These are phyloP conservation scores for Citrus mangshanensis DNA, from an alignment of 345 rosid species.

Conservation along the genomic window DNA sequence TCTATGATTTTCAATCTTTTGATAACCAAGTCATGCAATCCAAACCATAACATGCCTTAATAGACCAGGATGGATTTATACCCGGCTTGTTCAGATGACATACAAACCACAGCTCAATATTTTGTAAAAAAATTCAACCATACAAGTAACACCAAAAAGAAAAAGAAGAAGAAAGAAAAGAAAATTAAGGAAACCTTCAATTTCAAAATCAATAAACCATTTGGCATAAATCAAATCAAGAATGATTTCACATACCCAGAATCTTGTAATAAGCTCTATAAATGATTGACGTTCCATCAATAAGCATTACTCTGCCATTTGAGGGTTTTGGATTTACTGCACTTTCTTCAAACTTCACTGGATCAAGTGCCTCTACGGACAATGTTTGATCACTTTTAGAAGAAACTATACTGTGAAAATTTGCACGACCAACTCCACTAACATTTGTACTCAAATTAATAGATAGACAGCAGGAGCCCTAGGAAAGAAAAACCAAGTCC, in stretches of 20 bases:
- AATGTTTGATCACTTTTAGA: conserved; percentile 28
- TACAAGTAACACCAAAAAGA: not conserved
- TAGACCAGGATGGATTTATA: not conserved
- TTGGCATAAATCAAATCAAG: not conserved
- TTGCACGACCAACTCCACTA: conserved; percentile 29
- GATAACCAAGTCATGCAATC: not conserved
- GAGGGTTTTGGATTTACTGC: conserved; percentile 34
- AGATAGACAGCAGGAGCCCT: conserved; percentile 49
- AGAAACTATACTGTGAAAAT: conserved; percentile 20
- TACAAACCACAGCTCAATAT: not conserved
- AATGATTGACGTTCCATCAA: conserved; percentile 91
- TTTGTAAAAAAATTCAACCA: not conserved
- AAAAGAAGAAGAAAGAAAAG: not conserved
- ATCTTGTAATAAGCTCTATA: conserved; percentile 97
- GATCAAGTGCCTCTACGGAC: conserved; percentile 22
- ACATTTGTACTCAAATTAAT: conserved; percentile 22
- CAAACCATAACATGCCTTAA: not conserved
- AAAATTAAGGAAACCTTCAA: not conserved
- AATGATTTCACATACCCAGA: conserved; percentile 49
- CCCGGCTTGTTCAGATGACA: not conserved
- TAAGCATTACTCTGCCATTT: conserved; percentile 81
- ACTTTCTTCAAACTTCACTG: conserved; percentile 34
- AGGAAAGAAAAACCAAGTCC: conserved; percentile 17
- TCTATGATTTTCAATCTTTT: not conserved
- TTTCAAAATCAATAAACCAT: not conserved